Evolutionary conservation across 805 yeast genomes (phyloP).

Genomic region (Metschnikowia noctiluminum): DNA sequence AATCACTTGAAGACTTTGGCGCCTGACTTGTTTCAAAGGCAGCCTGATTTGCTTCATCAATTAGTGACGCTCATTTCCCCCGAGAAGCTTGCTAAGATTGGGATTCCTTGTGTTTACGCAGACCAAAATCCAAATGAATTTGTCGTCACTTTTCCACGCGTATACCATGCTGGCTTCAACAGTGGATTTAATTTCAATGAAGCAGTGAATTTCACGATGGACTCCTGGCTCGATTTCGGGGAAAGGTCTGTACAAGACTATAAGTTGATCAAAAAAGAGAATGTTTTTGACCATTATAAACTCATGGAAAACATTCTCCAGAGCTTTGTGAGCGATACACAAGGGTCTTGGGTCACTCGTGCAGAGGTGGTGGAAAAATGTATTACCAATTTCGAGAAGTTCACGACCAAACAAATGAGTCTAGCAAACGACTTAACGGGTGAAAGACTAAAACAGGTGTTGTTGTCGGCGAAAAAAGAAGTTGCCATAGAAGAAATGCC

Average conservation of each 20-base stretch:
- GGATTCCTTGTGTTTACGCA: slow-evolving; percentile 48
- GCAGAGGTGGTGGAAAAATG: slow-evolving; percentile 19
- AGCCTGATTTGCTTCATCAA: slow-evolving; percentile 87
- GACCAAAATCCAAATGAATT: slow-evolving; percentile 67
- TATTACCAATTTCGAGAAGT: slow-evolving; percentile 27
- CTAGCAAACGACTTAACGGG: slow-evolving; percentile 20
- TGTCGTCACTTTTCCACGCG: slow-evolving; percentile 41
- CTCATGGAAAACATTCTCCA: slow-evolving; percentile 44
- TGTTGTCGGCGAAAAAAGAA: background rate
- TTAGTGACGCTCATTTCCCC: slow-evolving; percentile 80
- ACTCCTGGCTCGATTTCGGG: slow-evolving; percentile 68
- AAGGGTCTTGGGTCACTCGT: slow-evolving; percentile 6
- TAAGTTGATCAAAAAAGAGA: slow-evolving; percentile 38
- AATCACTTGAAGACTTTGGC: slow-evolving; percentile 54
- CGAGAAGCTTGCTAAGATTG: slow-evolving; percentile 42
- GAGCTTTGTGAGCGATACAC: slow-evolving; percentile 17
- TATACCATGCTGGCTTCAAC: slow-evolving; percentile 46
- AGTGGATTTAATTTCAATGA: slow-evolving; percentile 46
- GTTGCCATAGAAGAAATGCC: background rate
- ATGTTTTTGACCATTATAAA: slow-evolving; percentile 51
- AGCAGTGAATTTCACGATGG: slow-evolving; percentile 59
- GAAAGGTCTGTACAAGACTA: slow-evolving; percentile 29
- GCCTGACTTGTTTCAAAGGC: slow-evolving; percentile 80
- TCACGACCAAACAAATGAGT: slow-evolving; percentile 19
- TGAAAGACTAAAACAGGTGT: slow-evolving; percentile 18